A percentile compares a stretch with the other conserved stretches of the same genome.
phyloP scores from a whole-genome alignment of 352 stramenopile species.

The Globisporangium polare region DNA sequence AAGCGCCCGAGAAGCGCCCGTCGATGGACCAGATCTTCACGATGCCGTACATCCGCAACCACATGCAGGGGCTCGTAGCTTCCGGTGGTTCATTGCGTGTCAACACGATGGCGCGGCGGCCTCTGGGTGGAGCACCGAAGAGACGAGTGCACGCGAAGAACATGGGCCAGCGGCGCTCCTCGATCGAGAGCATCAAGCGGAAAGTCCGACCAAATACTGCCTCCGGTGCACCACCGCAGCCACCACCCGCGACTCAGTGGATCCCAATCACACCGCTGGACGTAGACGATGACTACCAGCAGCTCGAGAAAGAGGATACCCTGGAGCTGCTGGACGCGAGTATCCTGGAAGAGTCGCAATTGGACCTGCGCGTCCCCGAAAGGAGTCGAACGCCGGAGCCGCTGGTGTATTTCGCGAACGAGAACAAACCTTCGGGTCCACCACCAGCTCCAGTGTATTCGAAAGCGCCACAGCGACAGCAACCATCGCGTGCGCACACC shows the following conservation, averaged over 20 bases:
- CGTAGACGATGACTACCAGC: conserved; percentile 27
- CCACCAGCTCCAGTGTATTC: not conserved
- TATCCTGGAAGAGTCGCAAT: conserved; percentile 41
- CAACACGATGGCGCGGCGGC: conserved; percentile 30
- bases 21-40: conserved; percentile 76
- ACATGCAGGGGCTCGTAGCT: conserved; percentile 67
- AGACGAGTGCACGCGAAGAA: conserved; percentile 44
- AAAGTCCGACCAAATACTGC: conserved; percentile 4
- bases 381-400: conserved; percentile 57
- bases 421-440: not conserved
- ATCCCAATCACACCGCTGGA: conserved; percentile 36
- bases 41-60: conserved; percentile 67
- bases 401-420: conserved; percentile 23
- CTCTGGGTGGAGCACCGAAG: conserved; percentile 27
- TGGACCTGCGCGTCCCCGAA: conserved; percentile 50
- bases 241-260: conserved; percentile 30
- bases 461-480: not conserved
- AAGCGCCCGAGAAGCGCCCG: conserved; percentile 50
- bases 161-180: conserved; percentile 29
- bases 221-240: not conserved
- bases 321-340: conserved; percentile 46
- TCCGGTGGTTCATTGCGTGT: conserved; percentile 56
- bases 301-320: conserved; percentile 27
- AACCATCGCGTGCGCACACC: not conserved
- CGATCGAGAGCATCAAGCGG: conserved; percentile 27